Percentiles rank a stretch among this genome's conserved stretches.
These are phyloP conservation scores for Diplotaxis tenuifolia DNA, from an alignment of 345 rosid species.

Conservation along the genomic window DNA sequence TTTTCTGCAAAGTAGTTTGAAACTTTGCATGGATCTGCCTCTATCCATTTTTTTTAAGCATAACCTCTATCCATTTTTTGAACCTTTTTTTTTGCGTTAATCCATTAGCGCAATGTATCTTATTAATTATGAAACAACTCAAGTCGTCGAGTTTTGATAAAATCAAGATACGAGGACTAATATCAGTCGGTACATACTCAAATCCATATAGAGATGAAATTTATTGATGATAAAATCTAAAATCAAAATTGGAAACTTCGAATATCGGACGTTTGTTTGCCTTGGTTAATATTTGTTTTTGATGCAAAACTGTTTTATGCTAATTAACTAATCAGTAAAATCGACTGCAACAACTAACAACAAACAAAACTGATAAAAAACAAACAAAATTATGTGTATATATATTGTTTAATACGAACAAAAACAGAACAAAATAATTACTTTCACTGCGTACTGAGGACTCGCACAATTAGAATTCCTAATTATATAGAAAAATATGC, in stretches of 20 bases:
- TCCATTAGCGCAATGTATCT: conserved; percentile 1
- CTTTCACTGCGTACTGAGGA: not conserved
- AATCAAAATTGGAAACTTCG: not conserved
- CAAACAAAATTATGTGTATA: not conserved
- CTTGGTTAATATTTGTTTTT: not conserved
- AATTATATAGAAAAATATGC: not conserved
- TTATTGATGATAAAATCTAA: not conserved
- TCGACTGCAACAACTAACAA: not conserved
- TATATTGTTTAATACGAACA: not conserved
- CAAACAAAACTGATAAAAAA: not conserved
- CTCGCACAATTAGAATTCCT: not conserved
- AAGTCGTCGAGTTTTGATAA: not conserved
- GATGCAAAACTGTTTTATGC: not conserved
- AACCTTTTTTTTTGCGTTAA: not conserved
- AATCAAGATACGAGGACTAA: not conserved
- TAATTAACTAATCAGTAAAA: not conserved
- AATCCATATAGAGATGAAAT: not conserved
- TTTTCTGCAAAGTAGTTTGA: conserved; percentile 30
- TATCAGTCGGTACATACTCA: not conserved
- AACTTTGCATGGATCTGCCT: conserved; percentile 30
- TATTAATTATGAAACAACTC: too few relatives aligned
- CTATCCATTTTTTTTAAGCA: not conserved
- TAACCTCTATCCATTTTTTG: not conserved
- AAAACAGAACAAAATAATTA: not conserved
- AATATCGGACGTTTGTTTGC: not conserved